phyloP scores from a whole-genome alignment of 768 basidiomycete species.

The Punctularia strigosozonata region DNA sequence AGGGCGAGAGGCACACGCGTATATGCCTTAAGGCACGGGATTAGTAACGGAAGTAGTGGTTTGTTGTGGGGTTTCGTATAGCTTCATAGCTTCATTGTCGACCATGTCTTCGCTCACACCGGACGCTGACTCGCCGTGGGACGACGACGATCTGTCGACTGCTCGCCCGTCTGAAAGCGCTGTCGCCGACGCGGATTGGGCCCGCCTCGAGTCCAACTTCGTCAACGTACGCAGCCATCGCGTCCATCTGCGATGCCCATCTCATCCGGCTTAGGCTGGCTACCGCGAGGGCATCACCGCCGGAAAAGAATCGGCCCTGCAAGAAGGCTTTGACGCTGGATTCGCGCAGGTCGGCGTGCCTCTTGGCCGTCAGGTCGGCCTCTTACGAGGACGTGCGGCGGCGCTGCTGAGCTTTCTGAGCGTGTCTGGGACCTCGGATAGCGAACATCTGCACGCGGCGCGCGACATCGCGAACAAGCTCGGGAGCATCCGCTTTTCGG shows the following conservation, averaged over 20 bases:
- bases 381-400: constrained; percentile 59
- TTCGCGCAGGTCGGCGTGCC: constrained; percentile 66
- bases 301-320: constrained; percentile 80
- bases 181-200: constrained; percentile 53
- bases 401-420: constrained; percentile 49
- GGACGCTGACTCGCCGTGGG: constrained; percentile 45
- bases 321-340: constrained; percentile 83
- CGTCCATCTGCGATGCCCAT: constrained; percentile 1
- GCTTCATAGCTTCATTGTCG: too few relatives aligned
- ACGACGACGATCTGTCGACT: constrained; percentile 27
- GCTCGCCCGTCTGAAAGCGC: too few relatives aligned
- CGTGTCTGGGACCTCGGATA: constrained; percentile 7
- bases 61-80: too few relatives aligned
- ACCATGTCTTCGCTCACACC: too few relatives aligned
- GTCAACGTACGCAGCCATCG: constrained; percentile 41
- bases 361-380: constrained; percentile 66
- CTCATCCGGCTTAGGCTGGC: constrained; percentile 45
- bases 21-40: too few relatives aligned
- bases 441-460: constrained; percentile 28
- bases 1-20: too few relatives aligned
- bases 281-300: constrained; percentile 95
- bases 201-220: constrained; percentile 54
- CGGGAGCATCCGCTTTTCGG: constrained; percentile 48
- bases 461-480: constrained; percentile 46
- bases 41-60: too few relatives aligned